A percentile compares a stretch with the other conserved stretches of the same genome.
Conservation (phyloP, 2,329 filamentous ascomycete species). For the Colletotrichum simmondsii region DNA sequence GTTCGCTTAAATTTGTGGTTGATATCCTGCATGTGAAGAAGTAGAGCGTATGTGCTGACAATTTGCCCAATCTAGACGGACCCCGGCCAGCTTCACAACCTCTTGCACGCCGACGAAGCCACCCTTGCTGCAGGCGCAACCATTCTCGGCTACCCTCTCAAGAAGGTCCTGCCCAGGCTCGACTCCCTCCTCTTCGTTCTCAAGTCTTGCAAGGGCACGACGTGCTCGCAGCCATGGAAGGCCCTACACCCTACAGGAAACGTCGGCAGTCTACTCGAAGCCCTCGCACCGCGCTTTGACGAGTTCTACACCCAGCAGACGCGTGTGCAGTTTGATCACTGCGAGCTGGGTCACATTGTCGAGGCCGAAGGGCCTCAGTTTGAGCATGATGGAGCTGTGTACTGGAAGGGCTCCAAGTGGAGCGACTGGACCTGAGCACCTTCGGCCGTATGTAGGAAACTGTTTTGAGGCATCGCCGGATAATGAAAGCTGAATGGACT, state of each 20-base stretch:
- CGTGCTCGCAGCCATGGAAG: constrained; percentile 65
- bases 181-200: constrained; percentile 69
- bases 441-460: background rate
- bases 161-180: constrained; percentile 60
- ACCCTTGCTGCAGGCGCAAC: constrained; percentile 10
- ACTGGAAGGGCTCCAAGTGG: constrained; percentile 40
- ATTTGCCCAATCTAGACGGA: constrained; percentile 51
- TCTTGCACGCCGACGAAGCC: constrained; percentile 37
- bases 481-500: background rate
- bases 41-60: background rate
- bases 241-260: constrained; percentile 63
- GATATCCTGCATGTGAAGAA: too few species aligned
- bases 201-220: constrained; percentile 66
- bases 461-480: background rate
- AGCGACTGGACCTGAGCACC: constrained; percentile 39
- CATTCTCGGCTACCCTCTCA: constrained; percentile 47
- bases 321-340: constrained; percentile 62
- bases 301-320: constrained; percentile 61
- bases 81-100: constrained; percentile 55
- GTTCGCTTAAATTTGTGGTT: constrained; percentile 17
- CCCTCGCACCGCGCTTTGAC: constrained; percentile 59
- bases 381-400: constrained; percentile 39
- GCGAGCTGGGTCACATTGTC: constrained; percentile 65
- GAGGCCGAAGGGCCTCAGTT: constrained; percentile 65
- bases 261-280: constrained; percentile 61